Evolutionary conservation across 2,329 filamentous ascomycete genomes (phyloP).

Genomic region (Huntiella bhutanensis): DNA sequence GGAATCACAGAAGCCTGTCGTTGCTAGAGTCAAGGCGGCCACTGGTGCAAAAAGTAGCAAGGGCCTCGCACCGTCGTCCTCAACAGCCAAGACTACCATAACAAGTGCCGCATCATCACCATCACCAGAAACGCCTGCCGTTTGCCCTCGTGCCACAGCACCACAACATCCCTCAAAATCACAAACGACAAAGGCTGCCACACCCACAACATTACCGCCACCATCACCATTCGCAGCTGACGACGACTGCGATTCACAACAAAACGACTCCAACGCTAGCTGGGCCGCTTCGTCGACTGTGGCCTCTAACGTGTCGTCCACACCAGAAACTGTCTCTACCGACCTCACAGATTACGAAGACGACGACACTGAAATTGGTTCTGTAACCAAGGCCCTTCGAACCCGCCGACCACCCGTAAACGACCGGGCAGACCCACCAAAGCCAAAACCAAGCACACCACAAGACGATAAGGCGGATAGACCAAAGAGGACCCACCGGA

Average conservation of each 20-base stretch:
- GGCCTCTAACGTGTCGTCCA: background rate
- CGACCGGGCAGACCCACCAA: constrained; percentile 3
- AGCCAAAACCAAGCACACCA: background rate
- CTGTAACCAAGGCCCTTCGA: background rate
- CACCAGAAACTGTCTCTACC: background rate
- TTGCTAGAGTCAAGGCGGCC: constrained; percentile 2
- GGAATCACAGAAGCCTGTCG: background rate
- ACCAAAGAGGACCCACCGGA: background rate
- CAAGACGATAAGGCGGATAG: background rate
- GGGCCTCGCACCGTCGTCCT: background rate
- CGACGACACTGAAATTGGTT: background rate
- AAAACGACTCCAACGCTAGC: no score
- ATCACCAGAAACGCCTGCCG: background rate
- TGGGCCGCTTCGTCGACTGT: background rate
- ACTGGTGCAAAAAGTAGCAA: no score
- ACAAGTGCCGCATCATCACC: constrained; percentile 1
- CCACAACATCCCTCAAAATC: background rate
- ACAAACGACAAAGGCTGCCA: background rate
- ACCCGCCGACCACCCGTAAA: background rate
- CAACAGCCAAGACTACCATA: background rate
- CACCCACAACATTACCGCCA: background rate
- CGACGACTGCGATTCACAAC: no score
- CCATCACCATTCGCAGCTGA: background rate
- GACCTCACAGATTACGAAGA: background rate
- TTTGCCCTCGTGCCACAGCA: no score